Evolutionary conservation across 2,329 filamentous ascomycete species (phyloP).

Genomic region (Curvularia sp.): DNA sequence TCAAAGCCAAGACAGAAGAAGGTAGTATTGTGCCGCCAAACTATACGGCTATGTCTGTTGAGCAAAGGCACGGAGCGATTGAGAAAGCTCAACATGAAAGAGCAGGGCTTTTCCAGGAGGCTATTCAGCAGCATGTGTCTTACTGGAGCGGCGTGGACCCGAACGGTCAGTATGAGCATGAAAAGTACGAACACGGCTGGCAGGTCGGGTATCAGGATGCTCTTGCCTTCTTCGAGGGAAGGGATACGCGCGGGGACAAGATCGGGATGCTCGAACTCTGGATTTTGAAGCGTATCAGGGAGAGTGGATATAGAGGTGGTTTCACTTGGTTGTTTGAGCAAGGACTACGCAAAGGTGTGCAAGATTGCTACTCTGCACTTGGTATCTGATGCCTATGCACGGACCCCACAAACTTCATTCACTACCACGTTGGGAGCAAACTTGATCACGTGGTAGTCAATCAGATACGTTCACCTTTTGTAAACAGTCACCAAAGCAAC

Average conservation of each 20-base stretch:
- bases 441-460: conserved; percentile 2
- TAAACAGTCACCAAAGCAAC: conserved; percentile 3
- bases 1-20: conserved; percentile 59
- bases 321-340: conserved; percentile 62
- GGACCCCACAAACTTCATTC: neutral
- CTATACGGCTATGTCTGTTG: conserved; percentile 33
- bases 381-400: conserved; percentile 22
- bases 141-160: conserved; percentile 60
- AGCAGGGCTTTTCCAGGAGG: conserved; percentile 44
- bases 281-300: conserved; percentile 62
- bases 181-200: conserved; percentile 64
- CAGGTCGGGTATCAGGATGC: conserved; percentile 64
- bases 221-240: conserved; percentile 56
- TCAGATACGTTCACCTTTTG: neutral
- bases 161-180: conserved; percentile 59
- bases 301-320: conserved; percentile 57
- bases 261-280: conserved; percentile 67
- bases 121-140: conserved; percentile 54
- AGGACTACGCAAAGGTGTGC: conserved; percentile 56
- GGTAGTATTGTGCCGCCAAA: conserved; percentile 49
- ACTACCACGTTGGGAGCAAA: neutral
- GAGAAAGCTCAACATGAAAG: conserved; percentile 52
- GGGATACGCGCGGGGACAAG: conserved; percentile 53
- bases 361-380: conserved; percentile 46
- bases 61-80: conserved; percentile 38